Conservation (phyloP, 2,329 filamentous ascomycete species). For the Chaetomiaceae sp. region DNA sequence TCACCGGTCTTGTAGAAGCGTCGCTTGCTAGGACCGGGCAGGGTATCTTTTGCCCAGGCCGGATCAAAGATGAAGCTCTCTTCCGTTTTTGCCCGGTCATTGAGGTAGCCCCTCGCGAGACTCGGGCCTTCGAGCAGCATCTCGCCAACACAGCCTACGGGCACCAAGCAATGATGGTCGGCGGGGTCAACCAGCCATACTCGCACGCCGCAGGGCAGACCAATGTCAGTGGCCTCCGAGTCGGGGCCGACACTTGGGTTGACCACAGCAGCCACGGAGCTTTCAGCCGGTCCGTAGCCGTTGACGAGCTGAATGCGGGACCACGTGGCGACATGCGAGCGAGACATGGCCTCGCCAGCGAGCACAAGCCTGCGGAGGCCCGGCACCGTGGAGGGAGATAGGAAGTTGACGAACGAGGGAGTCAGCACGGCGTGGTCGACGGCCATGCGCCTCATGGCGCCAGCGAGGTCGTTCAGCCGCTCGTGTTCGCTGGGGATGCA, state of each 20-base stretch:
- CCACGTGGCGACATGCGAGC: slow-evolving; percentile 23
- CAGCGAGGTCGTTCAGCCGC: slow-evolving; percentile 33
- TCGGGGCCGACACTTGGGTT: slow-evolving; percentile 12
- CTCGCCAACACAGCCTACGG: slow-evolving; percentile 23
- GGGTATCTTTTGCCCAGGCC: slow-evolving; percentile 28
- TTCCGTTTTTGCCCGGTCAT: slow-evolving; percentile 33
- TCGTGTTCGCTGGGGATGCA: slow-evolving; percentile 37
- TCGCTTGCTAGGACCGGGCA: slow-evolving; percentile 6
- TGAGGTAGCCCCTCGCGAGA: slow-evolving; percentile 20
- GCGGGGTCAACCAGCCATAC: slow-evolving; percentile 30
- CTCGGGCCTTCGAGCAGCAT: slow-evolving; percentile 20
- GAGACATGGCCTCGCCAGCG: slow-evolving; percentile 25
- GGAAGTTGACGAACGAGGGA: slow-evolving; percentile 17
- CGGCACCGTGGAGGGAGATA: slow-evolving; percentile 25
- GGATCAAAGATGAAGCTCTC: slow-evolving; percentile 40
- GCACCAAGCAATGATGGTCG: slow-evolving; percentile 21
- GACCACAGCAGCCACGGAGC: slow-evolving; percentile 12
- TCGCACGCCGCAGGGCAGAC: slow-evolving; percentile 18
- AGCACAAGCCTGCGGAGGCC: slow-evolving; percentile 23
- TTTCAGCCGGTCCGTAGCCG: slow-evolving; percentile 25
- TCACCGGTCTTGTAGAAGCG: slow-evolving; percentile 42
- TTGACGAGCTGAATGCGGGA: slow-evolving; percentile 24
- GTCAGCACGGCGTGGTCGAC: slow-evolving; percentile 26
- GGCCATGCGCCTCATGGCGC: slow-evolving; percentile 24
- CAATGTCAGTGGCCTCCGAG: slow-evolving; percentile 22